Evolutionary conservation across 202 grass and related monocot genomes (phyloP).

Genomic region (Thinopyrum obtusiflorum): DNA sequence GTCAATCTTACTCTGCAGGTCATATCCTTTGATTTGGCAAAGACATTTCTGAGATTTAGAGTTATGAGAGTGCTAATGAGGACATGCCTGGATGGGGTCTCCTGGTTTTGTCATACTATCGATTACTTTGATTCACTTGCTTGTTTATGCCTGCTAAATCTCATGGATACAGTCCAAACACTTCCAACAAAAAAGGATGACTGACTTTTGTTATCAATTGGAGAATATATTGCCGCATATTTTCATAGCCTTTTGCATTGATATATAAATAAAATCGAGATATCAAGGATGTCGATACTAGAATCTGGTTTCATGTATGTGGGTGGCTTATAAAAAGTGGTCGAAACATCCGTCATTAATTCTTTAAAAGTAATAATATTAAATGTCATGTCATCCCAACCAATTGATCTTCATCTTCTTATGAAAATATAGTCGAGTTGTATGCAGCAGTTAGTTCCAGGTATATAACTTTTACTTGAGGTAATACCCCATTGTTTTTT

Average conservation of each 20-base stretch:
- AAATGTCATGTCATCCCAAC: not conserved
- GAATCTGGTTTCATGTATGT: not conserved
- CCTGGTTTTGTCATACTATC: not conserved
- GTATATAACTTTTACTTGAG: not conserved
- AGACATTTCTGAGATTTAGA: not conserved
- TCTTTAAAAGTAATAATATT: not conserved
- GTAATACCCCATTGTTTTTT: not conserved
- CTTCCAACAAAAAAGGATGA: not conserved
- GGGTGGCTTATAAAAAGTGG: not conserved
- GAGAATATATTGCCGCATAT: not conserved
- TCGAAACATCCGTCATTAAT: not conserved
- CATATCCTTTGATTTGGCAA: conserved; percentile 43
- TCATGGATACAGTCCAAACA: not conserved
- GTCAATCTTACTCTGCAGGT: conserved; percentile 34
- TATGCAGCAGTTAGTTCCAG: not conserved
- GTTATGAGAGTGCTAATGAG: conserved; percentile 1
- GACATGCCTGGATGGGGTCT: not conserved
- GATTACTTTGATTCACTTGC: not conserved
- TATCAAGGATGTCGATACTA: not conserved
- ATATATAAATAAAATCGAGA: not conserved
- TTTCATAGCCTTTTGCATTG: not conserved
- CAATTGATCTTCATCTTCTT: not conserved
- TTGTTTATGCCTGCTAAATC: not conserved
- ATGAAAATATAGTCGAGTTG: not conserved
- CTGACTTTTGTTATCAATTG: not conserved